Percentiles rank a stretch among this genome's conserved stretches.
Evolutionary conservation across 495 filamentous ascomycete species (phyloP).

Genomic region (Podospora anserina): DNA sequence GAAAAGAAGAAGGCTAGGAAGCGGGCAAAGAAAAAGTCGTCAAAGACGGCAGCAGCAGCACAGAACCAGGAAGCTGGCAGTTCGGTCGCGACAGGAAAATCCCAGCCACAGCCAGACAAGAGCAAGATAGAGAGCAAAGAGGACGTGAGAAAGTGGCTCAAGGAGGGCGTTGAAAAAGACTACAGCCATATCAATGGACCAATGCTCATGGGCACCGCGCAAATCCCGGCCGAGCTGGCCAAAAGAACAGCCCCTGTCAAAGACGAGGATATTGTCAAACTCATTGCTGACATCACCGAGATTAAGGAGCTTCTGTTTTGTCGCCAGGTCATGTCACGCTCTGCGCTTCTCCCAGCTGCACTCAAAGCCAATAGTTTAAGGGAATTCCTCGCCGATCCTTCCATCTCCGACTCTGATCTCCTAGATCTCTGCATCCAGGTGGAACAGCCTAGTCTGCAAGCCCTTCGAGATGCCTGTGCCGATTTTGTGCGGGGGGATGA

Average conservation of each 20-base stretch:
- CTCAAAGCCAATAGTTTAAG: constrained; percentile 43
- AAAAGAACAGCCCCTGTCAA: constrained; percentile 37
- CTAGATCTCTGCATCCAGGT: constrained; percentile 49
- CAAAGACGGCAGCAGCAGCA: background rate
- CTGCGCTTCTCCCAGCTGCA: constrained; percentile 45
- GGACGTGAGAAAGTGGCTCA: constrained; percentile 40
- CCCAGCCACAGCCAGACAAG: constrained; percentile 32
- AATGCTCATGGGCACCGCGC: constrained; percentile 39
- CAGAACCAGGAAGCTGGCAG: constrained; percentile 16
- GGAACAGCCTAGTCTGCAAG: constrained; percentile 45
- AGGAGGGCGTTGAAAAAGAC: constrained; percentile 41
- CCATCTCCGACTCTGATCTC: constrained; percentile 44
- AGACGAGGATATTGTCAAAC: constrained; percentile 43
- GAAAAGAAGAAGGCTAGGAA: constrained; percentile 34
- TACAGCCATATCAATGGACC: constrained; percentile 32
- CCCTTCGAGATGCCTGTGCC: constrained; percentile 52
- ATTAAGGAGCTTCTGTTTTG: constrained; percentile 53
- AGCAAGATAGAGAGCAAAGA: constrained; percentile 41
- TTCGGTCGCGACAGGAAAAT: constrained; percentile 2
- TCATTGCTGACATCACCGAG: constrained; percentile 46
- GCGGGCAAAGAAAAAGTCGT: constrained; percentile 40
- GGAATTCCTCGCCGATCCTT: constrained; percentile 44
- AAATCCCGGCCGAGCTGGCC: constrained; percentile 37
- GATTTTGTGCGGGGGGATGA: constrained; percentile 47
- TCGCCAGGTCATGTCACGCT: constrained; percentile 48